A percentile compares a stretch with the other conserved stretches of the same genome.
Evolutionary conservation across 495 filamentous ascomycete species (phyloP).

Genomic region (Cercophora scortea): DNA sequence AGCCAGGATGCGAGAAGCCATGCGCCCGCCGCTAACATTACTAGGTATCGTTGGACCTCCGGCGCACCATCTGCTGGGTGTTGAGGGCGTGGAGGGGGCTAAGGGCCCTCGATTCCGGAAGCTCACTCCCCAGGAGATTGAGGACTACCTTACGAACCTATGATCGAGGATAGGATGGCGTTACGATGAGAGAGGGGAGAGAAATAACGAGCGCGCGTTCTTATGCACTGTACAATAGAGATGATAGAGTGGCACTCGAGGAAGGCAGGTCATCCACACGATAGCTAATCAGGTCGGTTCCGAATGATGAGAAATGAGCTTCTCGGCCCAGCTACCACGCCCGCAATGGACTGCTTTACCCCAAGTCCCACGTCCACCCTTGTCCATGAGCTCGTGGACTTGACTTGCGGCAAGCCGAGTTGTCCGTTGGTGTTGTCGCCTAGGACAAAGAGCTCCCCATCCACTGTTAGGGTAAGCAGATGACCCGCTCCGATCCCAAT

Average conservation of each 20-base stretch:
- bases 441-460: slow-evolving; percentile 44
- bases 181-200: neutral
- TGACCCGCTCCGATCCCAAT: slow-evolving; percentile 52
- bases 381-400: slow-evolving; percentile 19
- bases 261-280: neutral
- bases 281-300: slow-evolving; percentile 1
- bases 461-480: slow-evolving; percentile 44
- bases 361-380: slow-evolving; percentile 21
- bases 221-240: slow-evolving; percentile 30
- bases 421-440: slow-evolving; percentile 54
- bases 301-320: slow-evolving; percentile 35
- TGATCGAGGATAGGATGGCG: slow-evolving; percentile 34
- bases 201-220: neutral
- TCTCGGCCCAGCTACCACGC: slow-evolving; percentile 39
- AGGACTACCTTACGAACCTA: slow-evolving; percentile 97
- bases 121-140: slow-evolving; percentile 93
- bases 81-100: slow-evolving; percentile 84
- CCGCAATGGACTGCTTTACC: slow-evolving; percentile 12
- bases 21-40: neutral
- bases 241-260: slow-evolving; percentile 22
- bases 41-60: slow-evolving; percentile 90
- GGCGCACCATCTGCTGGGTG: slow-evolving; percentile 84
- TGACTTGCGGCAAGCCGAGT: slow-evolving; percentile 35
- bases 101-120: slow-evolving; percentile 91
- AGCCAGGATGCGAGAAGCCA: neutral